phyloP scores from a whole-genome alignment of 306 rosid species.

The Morella rubra region DNA sequence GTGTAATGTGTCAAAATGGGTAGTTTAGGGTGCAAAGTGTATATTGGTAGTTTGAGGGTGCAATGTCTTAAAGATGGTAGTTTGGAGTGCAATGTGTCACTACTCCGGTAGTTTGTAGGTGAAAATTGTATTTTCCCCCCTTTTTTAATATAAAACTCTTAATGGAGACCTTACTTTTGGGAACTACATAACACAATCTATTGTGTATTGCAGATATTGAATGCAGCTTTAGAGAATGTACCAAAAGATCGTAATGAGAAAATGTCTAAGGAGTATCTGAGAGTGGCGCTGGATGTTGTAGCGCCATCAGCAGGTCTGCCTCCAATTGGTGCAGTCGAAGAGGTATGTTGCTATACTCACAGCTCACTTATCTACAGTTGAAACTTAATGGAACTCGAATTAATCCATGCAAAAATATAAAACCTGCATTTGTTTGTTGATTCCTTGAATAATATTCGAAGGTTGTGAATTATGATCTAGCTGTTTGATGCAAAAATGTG shows the following conservation, averaged over 20 bases:
- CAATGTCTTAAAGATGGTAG: too few relatives aligned
- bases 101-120: too few relatives aligned
- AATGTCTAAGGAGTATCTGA: constrained; percentile 61
- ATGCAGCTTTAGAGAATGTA: constrained; percentile 54
- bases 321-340: constrained; percentile 75
- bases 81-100: too few relatives aligned
- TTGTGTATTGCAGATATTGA: constrained; percentile 54
- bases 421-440: background rate
- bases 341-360: constrained; percentile 46
- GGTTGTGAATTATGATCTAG: background rate
- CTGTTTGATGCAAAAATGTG: background rate
- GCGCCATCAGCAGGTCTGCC: constrained; percentile 86
- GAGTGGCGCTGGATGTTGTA: constrained; percentile 57
- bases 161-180: background rate
- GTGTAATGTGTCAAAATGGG: too few relatives aligned
- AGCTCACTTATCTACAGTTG: constrained; percentile 5
- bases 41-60: too few relatives aligned
- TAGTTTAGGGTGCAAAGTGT: too few relatives aligned
- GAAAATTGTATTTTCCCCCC: too few relatives aligned
- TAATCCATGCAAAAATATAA: background rate
- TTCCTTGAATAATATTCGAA: background rate
- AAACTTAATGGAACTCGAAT: background rate
- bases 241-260: constrained; percentile 77
- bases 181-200: constrained; percentile 9
- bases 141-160: background rate